Conservation (phyloP, 495 filamentous ascomycete genomes). For the Cryomyces minteri region DNA sequence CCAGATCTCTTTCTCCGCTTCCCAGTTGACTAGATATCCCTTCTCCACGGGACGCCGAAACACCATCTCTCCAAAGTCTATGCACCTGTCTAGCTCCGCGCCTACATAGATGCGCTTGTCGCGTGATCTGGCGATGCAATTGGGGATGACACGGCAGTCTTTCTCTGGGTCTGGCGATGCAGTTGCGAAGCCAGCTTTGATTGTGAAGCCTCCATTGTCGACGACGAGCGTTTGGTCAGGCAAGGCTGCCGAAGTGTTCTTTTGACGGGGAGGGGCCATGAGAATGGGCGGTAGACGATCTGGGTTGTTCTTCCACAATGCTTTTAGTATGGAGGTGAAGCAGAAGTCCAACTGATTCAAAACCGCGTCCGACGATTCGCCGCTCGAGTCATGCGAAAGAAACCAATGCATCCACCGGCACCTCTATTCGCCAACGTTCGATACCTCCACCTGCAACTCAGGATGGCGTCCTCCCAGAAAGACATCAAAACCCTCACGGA, state of each 20-base stretch:
- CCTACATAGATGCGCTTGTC: constrained; percentile 62
- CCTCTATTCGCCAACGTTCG: no score
- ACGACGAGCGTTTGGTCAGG: constrained; percentile 42
- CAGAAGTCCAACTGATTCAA: no score
- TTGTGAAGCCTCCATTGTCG: constrained; percentile 85
- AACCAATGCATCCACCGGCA: no score
- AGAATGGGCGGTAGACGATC: no score
- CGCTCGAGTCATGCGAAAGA: no score
- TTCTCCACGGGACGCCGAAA: constrained; percentile 90
- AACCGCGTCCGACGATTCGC: no score
- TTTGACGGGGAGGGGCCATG: no score
- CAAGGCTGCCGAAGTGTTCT: no score
- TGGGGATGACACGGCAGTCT: constrained; percentile 57
- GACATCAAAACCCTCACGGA: constrained; percentile 11
- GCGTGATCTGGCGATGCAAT: constrained; percentile 71
- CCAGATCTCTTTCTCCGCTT: constrained; percentile 91
- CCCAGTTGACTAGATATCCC: constrained; percentile 93
- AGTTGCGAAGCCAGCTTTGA: constrained; percentile 73
- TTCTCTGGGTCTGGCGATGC: constrained; percentile 9
- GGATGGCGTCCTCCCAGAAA: not conserved
- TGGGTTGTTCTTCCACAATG: no score
- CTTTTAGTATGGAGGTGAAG: no score
- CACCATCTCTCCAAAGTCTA: constrained; percentile 73
- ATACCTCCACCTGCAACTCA: no score
- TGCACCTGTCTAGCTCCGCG: constrained; percentile 60